Percentiles rank a stretch among this genome's conserved stretches.
Evolutionary conservation across 1,284 basidiomycete genomes (phyloP).

Genomic region (Sanghuangporus sanghuang): DNA sequence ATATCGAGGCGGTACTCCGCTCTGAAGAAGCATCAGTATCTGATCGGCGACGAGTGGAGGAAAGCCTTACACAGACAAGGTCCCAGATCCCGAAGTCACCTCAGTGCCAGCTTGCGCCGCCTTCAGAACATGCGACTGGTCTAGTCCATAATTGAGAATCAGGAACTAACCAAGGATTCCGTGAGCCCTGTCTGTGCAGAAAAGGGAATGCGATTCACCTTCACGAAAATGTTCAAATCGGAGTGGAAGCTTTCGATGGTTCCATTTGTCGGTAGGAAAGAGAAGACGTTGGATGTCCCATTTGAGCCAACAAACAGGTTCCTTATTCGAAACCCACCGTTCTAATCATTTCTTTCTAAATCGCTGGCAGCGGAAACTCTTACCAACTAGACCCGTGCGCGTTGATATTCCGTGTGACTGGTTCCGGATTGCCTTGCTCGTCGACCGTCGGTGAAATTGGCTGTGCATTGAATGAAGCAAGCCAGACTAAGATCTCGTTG

Average conservation of each 20-base stretch:
- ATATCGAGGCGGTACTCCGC: not conserved
- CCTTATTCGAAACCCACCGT: not conserved
- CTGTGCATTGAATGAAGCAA: slow-evolving; percentile 50
- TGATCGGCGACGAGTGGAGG: not conserved
- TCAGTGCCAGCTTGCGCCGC: slow-evolving; percentile 52
- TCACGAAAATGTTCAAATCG: slow-evolving; percentile 51
- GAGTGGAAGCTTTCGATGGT: slow-evolving; percentile 40
- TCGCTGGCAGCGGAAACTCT: not conserved
- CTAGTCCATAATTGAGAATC: not conserved
- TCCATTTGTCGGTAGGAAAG: slow-evolving; percentile 49
- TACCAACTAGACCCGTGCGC: slow-evolving; percentile 50
- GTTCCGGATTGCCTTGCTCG: slow-evolving; percentile 28
- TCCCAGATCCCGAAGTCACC: slow-evolving; percentile 48
- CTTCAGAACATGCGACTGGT: not conserved
- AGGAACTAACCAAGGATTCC: not conserved
- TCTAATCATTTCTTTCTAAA: not conserved
- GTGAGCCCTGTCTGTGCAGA: not conserved
- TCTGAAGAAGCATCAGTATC: not conserved
- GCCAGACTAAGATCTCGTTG: slow-evolving; percentile 67
- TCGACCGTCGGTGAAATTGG: slow-evolving; percentile 47
- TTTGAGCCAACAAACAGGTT: slow-evolving; percentile 37
- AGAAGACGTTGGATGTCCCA: slow-evolving; percentile 54
- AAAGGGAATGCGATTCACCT: slow-evolving; percentile 29
- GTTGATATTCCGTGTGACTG: slow-evolving; percentile 38
- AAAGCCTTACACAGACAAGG: slow-evolving; percentile 40